Base-by-base conservation (phyloP, 2,329 filamentous ascomycete genomes). In the Clarireedia sp. region DNA sequence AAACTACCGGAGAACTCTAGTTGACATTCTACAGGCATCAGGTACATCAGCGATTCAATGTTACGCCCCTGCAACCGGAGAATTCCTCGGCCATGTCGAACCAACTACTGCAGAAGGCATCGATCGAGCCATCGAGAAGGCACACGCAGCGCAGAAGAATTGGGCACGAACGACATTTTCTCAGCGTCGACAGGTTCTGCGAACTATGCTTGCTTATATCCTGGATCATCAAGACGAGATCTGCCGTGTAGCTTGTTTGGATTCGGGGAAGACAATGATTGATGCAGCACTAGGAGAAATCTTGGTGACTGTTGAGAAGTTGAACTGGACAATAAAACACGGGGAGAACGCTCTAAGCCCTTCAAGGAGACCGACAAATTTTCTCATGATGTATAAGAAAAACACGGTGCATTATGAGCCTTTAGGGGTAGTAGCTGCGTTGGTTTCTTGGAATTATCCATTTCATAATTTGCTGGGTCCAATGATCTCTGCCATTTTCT, bases 381-480 rank as follows among this genome's bases (percentile, higher is more conserved):
- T 96, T 46, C 79, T 99, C 60, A 95, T 99, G 90, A 82, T 85
- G 73, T 96, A 97, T 74, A 99, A 99, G 78, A 83, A 81, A 69
- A 96, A 96, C 68, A 86, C 85, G 59, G 90, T 99, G 26, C 75
- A 81, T 49, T 99, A 95, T 71, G 91, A 99, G 72, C 92, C 94
- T 14, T 75, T 97, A 19, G 94, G 94, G 16, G 90, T 99, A 37
- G 89, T 99, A 5, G 86, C 90, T 10, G 92, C 94, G 17, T 86
- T 92, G 51, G 90, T 99, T 44, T 94, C 88, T 68, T 99, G 94
- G 94, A 99, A 99, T 75, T 97, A 90, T 69, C 85, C 89, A 45
- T 95, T 97, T 72, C 94, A 99, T 74, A 99, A 99, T 72, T 78
- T 97, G 60, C 82, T 97, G 47, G 90, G 89, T 0, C 94, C 92